These are phyloP conservation scores for Apiotrichum akiyoshidainum DNA, from an alignment of 1,284 basidiomycete species.

Conservation along the genomic window DNA sequence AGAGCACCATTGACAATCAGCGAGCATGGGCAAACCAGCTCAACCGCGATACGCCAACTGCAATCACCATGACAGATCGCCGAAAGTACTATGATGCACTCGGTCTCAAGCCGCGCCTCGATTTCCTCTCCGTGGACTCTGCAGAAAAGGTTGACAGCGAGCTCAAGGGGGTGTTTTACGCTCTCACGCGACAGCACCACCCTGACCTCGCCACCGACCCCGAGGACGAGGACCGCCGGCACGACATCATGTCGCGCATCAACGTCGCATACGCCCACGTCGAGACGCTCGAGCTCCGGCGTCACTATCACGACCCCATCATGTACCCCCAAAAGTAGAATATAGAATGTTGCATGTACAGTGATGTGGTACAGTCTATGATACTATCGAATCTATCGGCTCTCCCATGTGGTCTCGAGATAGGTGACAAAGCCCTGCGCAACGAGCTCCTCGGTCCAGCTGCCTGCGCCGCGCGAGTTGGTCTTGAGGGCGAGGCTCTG, in stretches of 20 bases:
- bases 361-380: too few relatives aligned
- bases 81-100: constrained; percentile 16
- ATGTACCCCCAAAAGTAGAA: background rate
- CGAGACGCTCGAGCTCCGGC: constrained; percentile 8
- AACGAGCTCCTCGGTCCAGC: constrained; percentile 72
- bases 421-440: constrained; percentile 72
- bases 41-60: background rate
- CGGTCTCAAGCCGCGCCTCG: constrained; percentile 7
- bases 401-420: constrained; percentile 62
- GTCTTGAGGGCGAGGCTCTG: constrained; percentile 84
- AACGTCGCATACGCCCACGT: constrained; percentile 16
- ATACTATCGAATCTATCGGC: constrained; percentile 2
- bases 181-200: constrained; percentile 11
- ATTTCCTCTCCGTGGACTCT: constrained; percentile 8
- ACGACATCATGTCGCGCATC: constrained; percentile 10
- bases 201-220: constrained; percentile 12
- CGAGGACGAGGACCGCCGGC: background rate
- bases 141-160: constrained; percentile 9
- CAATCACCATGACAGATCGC: constrained; percentile 8
- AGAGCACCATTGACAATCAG: constrained; percentile 3
- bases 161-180: constrained; percentile 5
- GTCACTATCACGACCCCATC: background rate
- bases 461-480: constrained; percentile 74
- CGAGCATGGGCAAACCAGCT: background rate
- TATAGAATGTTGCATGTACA: background rate